phyloP scores from a whole-genome alignment of 441 rosid genomes.

The Aquilaria agallochum region DNA sequence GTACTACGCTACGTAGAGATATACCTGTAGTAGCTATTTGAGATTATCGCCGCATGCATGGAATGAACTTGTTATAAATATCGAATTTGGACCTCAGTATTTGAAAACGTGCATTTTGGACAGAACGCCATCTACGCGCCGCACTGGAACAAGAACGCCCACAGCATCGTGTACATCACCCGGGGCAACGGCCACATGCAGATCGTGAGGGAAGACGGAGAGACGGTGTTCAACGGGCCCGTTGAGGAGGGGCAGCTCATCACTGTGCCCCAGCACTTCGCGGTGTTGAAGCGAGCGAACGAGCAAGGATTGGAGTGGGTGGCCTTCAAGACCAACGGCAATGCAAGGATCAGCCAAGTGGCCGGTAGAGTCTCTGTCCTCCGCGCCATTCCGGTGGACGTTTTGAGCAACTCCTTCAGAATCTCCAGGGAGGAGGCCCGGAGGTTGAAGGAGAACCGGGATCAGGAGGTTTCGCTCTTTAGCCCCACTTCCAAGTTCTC shows the following conservation, averaged over 20 bases:
- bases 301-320: slow-evolving; percentile 48
- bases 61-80: too few relatives aligned
- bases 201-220: slow-evolving; percentile 46
- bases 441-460: slow-evolving; percentile 32
- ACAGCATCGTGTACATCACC: slow-evolving; percentile 56
- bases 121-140: slow-evolving; percentile 61
- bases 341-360: slow-evolving; percentile 43
- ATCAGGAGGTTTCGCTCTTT: slow-evolving; percentile 1
- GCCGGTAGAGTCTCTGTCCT: slow-evolving; percentile 51
- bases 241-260: slow-evolving; percentile 52
- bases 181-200: slow-evolving; percentile 52
- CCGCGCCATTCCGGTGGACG: slow-evolving; percentile 49
- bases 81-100: too few relatives aligned
- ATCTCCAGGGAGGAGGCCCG: slow-evolving; percentile 57
- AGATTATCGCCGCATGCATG: too few relatives aligned
- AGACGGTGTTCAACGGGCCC: slow-evolving; percentile 44
- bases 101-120: not conserved
- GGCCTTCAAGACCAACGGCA: slow-evolving; percentile 61
- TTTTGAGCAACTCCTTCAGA: slow-evolving; percentile 46
- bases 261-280: slow-evolving; percentile 59
- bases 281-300: slow-evolving; percentile 47
- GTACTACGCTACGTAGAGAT: not conserved
- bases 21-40: too few relatives aligned
- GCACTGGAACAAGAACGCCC: slow-evolving; percentile 69
- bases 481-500: not conserved